Evolutionary conservation across 495 filamentous ascomycete species (phyloP), one percentile per base, ranked within the genome.

Genomic region (Cercophora newfieldiana): DNA sequence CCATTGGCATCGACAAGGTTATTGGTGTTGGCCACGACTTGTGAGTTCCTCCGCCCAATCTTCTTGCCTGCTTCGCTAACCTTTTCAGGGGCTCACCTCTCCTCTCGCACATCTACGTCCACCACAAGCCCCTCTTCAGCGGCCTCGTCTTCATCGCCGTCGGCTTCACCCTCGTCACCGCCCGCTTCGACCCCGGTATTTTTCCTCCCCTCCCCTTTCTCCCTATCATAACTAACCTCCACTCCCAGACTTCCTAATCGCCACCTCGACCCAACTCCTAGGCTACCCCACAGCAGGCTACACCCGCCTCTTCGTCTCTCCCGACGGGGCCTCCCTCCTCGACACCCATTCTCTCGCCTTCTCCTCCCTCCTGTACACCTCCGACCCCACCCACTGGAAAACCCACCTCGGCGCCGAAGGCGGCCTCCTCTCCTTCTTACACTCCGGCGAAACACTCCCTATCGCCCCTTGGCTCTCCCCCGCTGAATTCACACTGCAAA

Each of bases 21-120:
- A 31, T 75, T n/a, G 71, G 57, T 7, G 70, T 76, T 7, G 71
- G 68, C 7, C 75, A 78, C 59, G 77, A 79, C 62, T 75, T 7
- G 50, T 63, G 29, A 22, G 33, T n/a, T 14, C 29, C n/a, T 7
- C 7, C n/a, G 21, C 25, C 2, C 2, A 14, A 24, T 7, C 12
- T 19, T 22, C 19, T 26, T 14, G 14, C 21, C n/a, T 22, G 7
- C 7, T 14, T n/a, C 29, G 26, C 29, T 30, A 30, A 29, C 48
- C 50, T n/a, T 26, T 10, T 24, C 49, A 72, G 67, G 54, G 71
- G 71, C 22, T 64, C 67, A 8, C 51, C 60, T 18, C 30, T 72
- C 0, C 64, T 72, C 10, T 69, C 70, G 4, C 64, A 65, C 19
- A 16, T 66, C 2, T 59, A 50, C n/a, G 61, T 68, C 14, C 64